Percentiles rank a stretch among this genome's conserved stretches.
Conservation (phyloP, 2,329 filamentous ascomycete genomes). For the Shiraia bambusicola region DNA sequence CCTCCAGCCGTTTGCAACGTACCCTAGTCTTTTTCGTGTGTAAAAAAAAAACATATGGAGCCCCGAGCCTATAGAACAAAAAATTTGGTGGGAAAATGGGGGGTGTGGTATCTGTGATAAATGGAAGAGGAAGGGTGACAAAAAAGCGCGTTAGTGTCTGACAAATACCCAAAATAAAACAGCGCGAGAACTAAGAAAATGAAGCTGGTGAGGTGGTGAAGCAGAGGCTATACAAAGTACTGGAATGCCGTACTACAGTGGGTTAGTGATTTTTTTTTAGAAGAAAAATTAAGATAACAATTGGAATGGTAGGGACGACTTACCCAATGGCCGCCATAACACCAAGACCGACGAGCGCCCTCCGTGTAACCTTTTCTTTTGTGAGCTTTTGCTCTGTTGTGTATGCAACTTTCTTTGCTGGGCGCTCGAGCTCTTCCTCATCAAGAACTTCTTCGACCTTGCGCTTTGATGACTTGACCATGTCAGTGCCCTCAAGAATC, state of each 20-base stretch:
- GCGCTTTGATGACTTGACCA: conserved; percentile 35
- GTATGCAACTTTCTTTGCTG: conserved; percentile 63
- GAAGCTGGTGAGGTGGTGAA: not conserved
- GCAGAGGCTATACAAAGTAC: conserved; percentile 25
- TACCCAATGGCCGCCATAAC: conserved; percentile 90
- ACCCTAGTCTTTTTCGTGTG: conserved; percentile 11
- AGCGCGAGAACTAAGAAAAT: not conserved
- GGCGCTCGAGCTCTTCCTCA: conserved; percentile 53
- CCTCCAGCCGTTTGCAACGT: conserved; percentile 7
- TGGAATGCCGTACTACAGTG: conserved; percentile 34
- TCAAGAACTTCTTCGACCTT: conserved; percentile 62
- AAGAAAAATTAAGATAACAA: not conserved
- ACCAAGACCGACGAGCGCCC: conserved; percentile 81
- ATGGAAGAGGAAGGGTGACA: conserved; percentile 2
- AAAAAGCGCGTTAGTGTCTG: conserved; percentile 5
- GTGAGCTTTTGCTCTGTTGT: conserved; percentile 72
- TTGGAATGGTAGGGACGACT: conserved; percentile 49
- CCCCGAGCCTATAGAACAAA: conserved; percentile 12
- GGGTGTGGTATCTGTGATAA: conserved; percentile 20
- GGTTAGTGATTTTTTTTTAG: conserved; percentile 7
- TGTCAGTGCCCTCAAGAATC: conserved; percentile 47
- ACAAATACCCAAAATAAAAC: conserved; percentile 10
- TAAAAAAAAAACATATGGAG: conserved; percentile 8
- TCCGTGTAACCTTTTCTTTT: conserved; percentile 82
- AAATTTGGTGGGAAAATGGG: conserved; percentile 6